These are phyloP conservation scores for Monosporascus ibericus DNA, from an alignment of 2,329 filamentous ascomycete genomes.

Conservation along the genomic window DNA sequence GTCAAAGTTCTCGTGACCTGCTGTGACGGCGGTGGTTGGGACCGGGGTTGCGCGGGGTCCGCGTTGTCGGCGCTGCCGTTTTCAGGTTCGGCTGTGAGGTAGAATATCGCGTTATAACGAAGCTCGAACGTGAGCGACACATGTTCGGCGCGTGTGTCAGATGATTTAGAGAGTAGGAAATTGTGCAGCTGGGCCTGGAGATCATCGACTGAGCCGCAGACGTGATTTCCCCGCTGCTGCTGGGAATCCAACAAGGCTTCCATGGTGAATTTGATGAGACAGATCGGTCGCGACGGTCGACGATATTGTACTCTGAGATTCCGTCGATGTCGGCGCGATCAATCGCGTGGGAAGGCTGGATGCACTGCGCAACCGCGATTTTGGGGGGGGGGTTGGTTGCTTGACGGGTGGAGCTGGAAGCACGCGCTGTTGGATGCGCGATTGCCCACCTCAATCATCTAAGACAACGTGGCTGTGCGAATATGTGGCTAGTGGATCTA, in stretches of 20 bases:
- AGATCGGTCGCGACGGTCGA: neutral
- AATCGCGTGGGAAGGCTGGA: neutral
- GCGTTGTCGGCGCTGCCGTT: slow-evolving; percentile 25
- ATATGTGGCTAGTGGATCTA: neutral
- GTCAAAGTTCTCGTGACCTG: slow-evolving; percentile 31
- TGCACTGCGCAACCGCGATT: neutral
- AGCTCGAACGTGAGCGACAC: slow-evolving; percentile 42
- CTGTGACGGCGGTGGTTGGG: slow-evolving; percentile 19
- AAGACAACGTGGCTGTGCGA: too few species aligned
- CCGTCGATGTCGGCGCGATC: neutral
- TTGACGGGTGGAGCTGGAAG: slow-evolving; percentile 1
- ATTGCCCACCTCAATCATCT: too few species aligned
- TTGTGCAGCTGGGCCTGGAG: slow-evolving; percentile 39
- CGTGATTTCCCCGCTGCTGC: slow-evolving; percentile 20
- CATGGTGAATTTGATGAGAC: slow-evolving; percentile 13
- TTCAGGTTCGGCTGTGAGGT: slow-evolving; percentile 32
- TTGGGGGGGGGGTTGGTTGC: neutral
- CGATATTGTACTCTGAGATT: neutral
- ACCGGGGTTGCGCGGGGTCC: slow-evolving; percentile 19
- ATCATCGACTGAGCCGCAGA: slow-evolving; percentile 37
- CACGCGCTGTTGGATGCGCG: too few species aligned
- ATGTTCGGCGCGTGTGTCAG: slow-evolving; percentile 44
- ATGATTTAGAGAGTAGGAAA: slow-evolving; percentile 35
- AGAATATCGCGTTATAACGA: slow-evolving; percentile 36
- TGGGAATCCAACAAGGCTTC: slow-evolving; percentile 25